Percentiles rank a stretch among this genome's conserved stretches.
Conservation (phyloP, 169 alveolate genomes). For the Babesia sp. region DNA sequence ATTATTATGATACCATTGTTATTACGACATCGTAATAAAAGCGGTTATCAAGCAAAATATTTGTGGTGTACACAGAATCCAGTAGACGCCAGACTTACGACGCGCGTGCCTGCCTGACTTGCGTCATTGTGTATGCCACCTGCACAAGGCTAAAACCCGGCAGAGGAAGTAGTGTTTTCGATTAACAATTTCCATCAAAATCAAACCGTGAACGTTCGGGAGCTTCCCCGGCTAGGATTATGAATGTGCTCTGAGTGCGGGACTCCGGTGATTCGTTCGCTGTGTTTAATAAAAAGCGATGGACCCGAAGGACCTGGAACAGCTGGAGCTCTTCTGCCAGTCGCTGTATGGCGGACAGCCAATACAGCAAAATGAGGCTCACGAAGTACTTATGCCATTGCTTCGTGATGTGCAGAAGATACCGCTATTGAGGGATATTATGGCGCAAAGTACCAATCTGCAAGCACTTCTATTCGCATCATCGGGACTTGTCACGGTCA, state of each 20-base stretch:
- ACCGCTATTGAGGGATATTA: conserved; percentile 76
- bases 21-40: too few species aligned
- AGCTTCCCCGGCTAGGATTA: conserved; percentile 21
- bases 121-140: not conserved
- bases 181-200: too few species aligned
- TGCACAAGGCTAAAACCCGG: not conserved
- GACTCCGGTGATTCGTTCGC: conserved; percentile 4
- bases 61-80: not conserved
- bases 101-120: conserved; percentile 19
- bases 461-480: conserved; percentile 86
- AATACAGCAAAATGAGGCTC: conserved; percentile 88
- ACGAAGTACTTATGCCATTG: conserved; percentile 87
- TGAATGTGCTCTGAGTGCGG: conserved; percentile 19
- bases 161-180: not conserved
- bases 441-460: conserved; percentile 82
- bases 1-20: too few species aligned
- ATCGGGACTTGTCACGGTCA: conserved; percentile 79
- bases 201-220: too few species aligned
- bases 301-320: conserved; percentile 81
- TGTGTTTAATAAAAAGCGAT: conserved; percentile 2
- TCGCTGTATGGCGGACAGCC: conserved; percentile 86
- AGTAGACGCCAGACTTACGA: not conserved
- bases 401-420: conserved; percentile 82
- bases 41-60: too few species aligned
- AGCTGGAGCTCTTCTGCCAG: conserved; percentile 86